Evolutionary conservation across 306 rosid genomes (phyloP).

Genomic region (Canavalia ensiformis): DNA sequence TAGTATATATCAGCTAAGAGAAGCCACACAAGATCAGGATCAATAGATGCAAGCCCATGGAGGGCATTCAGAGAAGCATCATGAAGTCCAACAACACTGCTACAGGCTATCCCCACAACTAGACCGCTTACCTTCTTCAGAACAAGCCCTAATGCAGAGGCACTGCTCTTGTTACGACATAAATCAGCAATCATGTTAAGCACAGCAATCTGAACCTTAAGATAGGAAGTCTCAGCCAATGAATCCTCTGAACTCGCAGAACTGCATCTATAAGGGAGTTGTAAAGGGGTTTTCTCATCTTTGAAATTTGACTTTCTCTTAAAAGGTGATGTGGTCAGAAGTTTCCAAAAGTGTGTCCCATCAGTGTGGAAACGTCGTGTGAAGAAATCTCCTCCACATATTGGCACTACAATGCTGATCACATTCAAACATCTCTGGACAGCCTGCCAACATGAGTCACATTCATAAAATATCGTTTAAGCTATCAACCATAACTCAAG

Average conservation of each 20-base stretch:
- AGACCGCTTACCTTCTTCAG: constrained; percentile 81
- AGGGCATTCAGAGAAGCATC: constrained; percentile 85
- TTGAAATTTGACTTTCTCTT: constrained; percentile 56
- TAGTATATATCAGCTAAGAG: constrained; percentile 87
- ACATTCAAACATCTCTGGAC: constrained; percentile 74
- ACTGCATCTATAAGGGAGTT: constrained; percentile 79
- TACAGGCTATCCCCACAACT: constrained; percentile 86
- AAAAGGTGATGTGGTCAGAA: constrained; percentile 75
- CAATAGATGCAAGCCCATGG: constrained; percentile 79
- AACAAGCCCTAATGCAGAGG: constrained; percentile 76
- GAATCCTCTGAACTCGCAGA: constrained; percentile 63
- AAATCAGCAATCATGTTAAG: constrained; percentile 88
- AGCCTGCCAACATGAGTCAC: constrained; percentile 60
- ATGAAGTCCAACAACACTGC: constrained; percentile 77
- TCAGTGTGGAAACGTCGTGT: constrained; percentile 83
- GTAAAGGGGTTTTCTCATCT: constrained; percentile 70
- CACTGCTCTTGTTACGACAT: constrained; percentile 66
- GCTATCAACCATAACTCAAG: constrained; percentile 23
- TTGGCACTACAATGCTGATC: constrained; percentile 66
- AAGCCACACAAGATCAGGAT: constrained; percentile 96
- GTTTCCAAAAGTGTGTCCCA: constrained; percentile 85
- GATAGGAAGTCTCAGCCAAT: constrained; percentile 75
- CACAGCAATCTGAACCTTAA: constrained; percentile 86
- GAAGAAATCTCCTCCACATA: constrained; percentile 90
- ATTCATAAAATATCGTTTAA: constrained; percentile 8